Evolutionary conservation across 1,139 yeast genomes (phyloP), one percentile per base, ranked within the genome.

Genomic region (Candida neerlandica): DNA sequence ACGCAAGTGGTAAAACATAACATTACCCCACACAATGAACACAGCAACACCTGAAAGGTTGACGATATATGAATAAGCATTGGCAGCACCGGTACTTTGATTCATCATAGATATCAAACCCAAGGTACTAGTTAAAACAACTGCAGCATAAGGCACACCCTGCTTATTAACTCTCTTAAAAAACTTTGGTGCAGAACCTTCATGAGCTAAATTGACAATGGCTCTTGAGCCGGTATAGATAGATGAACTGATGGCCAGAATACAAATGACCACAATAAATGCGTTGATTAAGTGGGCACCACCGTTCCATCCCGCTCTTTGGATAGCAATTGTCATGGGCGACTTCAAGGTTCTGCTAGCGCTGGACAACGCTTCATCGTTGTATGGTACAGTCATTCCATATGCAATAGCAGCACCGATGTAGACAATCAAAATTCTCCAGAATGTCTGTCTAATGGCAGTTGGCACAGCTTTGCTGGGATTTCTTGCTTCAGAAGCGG

Each of bases 401-500:
- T 81, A 81, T 46, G 71, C 65, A 12, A 81, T 62, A 4, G 84
- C 75, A 47, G 81, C 68, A 35, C 85, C 85, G 66, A 80, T 75
- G 59, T 82, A 82, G 34, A 82, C 79, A 48, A 77, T 62, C 27
- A 82, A 58, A 32, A 82, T 80, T 57, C 87, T 69, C 66, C 77
- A 68, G 44, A 81, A 69, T 0, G 85, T 81, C 51, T 83, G 86
- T 64, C 80, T 79, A 39, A 81, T 81, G 21, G 86, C 86, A 43
- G 64, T 70, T 6, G 86, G 86, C 18, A 82, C 72, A 15, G 86
- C 84, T 50, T 66, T 73, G 30, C 77, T 64, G 12, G 86, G 86
- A 53, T 81, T 79, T 58, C 74, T 73, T 0, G 85, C 69, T 57
- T 82, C 87, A 16, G 82, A 75, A 0, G 85, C 85, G 41, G 82